These are phyloP conservation scores for Alloteropsis semialata DNA, from an alignment of 176 grass and related monocot genomes.

Conservation along the genomic window DNA sequence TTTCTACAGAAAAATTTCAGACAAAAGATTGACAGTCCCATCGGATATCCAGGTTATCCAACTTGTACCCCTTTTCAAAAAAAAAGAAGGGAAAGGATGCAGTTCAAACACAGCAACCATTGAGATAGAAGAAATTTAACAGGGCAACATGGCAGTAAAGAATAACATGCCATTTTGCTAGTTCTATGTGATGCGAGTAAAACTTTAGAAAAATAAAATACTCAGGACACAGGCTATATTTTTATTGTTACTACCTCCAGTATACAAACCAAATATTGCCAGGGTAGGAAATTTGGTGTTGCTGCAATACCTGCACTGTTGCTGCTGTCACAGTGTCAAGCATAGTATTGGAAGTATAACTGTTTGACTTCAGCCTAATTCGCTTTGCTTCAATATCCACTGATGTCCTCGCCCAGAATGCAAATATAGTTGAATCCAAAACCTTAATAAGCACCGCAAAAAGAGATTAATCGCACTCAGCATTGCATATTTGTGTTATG, in stretches of 20 bases:
- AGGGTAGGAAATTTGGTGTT: background rate
- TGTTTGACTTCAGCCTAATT: slow-evolving; percentile 92
- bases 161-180: background rate
- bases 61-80: background rate
- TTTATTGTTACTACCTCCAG: background rate
- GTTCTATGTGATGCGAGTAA: background rate
- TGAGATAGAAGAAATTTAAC: background rate
- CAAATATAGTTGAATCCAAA: slow-evolving; percentile 81
- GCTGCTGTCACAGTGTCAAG: slow-evolving; percentile 92
- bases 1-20: background rate
- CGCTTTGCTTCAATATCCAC: slow-evolving; percentile 75
- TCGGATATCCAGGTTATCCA: background rate
- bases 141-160: background rate
- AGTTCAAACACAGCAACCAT: background rate
- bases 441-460: slow-evolving; percentile 45
- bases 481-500: background rate
- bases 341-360: slow-evolving; percentile 82
- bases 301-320: slow-evolving; percentile 72
- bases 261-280: background rate
- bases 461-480: slow-evolving; percentile 15
- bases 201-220: background rate
- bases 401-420: slow-evolving; percentile 91
- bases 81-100: background rate
- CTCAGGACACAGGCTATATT: background rate
- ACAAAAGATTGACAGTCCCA: background rate